Evolutionary conservation across 2,329 filamentous ascomycete genomes (phyloP).

Genomic region (Whalleya microplaca): DNA sequence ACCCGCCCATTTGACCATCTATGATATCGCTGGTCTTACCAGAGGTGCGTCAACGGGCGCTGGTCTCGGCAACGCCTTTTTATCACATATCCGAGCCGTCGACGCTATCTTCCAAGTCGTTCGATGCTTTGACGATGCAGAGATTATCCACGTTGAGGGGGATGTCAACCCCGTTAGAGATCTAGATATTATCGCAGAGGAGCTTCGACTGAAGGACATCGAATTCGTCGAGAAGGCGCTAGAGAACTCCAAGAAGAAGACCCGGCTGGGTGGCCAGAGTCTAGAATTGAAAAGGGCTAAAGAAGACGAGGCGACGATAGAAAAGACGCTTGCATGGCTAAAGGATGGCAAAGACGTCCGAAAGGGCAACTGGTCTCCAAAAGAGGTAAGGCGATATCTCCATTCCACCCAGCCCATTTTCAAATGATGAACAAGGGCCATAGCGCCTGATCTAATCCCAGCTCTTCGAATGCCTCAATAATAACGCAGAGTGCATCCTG

Average conservation of each 20-base stretch:
- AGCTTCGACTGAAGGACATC: conserved; percentile 96
- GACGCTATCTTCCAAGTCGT: conserved; percentile 98
- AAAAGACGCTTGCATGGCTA: conserved; percentile 83
- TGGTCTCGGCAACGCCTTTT: conserved; percentile 95
- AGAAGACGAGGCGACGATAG: conserved; percentile 91
- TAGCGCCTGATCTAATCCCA: conserved; percentile 96
- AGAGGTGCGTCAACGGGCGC: conserved; percentile 95
- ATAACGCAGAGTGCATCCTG: conserved; percentile 79
- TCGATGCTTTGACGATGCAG: conserved; percentile 96
- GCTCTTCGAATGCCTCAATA: conserved; percentile 94
- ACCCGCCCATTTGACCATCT: conserved; percentile 97
- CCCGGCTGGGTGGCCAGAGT: conserved; percentile 88
- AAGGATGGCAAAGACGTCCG: conserved; percentile 91
- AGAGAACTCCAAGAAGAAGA: conserved; percentile 92
- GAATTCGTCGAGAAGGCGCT: conserved; percentile 97
- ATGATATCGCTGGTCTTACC: conserved; percentile 97
- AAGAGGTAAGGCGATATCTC: conserved; percentile 75
- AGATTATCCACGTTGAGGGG: conserved; percentile 99
- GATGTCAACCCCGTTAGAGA: conserved; percentile 95
- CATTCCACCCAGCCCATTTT: conserved; percentile 8
- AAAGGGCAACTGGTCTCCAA: conserved; percentile 85
- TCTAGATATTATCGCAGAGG: conserved; percentile 94
- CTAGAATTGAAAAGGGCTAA: conserved; percentile 97
- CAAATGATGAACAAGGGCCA: conserved; percentile 98
- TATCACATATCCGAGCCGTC: conserved; percentile 97